These are phyloP conservation scores for Babesia gibsoni DNA, from an alignment of 169 alveolate genomes.

Conservation along the genomic window DNA sequence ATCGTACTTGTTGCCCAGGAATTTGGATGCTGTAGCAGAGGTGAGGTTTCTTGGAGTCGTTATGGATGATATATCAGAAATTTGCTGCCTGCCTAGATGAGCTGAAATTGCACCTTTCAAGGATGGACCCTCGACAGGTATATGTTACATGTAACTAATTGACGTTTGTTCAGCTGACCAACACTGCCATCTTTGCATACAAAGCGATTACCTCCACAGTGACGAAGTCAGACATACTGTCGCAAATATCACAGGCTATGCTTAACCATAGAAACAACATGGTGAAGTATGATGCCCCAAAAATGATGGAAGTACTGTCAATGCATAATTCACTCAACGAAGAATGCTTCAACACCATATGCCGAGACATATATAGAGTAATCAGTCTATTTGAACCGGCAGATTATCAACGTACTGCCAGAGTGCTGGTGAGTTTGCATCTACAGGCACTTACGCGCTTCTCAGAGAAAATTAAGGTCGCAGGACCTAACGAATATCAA, in stretches of 20 bases:
- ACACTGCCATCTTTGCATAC: conserved; percentile 52
- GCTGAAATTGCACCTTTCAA: conserved; percentile 36
- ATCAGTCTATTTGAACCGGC: conserved; percentile 75
- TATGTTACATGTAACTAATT: background rate
- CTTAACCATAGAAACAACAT: conserved; percentile 15
- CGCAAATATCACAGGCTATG: conserved; percentile 23
- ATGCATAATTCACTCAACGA: conserved; percentile 37
- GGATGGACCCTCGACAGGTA: conserved; percentile 44
- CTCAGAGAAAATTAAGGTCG: conserved; percentile 26
- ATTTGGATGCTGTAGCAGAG: background rate
- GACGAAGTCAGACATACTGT: conserved; percentile 26
- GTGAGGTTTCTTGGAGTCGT: background rate
- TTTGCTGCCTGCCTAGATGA: conserved; percentile 16
- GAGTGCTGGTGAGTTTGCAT: conserved; percentile 67
- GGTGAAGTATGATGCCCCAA: conserved; percentile 65
- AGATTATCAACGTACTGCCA: conserved; percentile 68
- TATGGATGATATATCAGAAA: background rate
- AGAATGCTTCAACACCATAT: conserved; percentile 64
- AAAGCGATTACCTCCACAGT: conserved; percentile 20
- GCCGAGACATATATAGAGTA: conserved; percentile 66
- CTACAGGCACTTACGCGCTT: background rate
- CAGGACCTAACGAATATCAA: conserved; percentile 33
- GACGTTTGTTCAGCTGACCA: conserved; percentile 34
- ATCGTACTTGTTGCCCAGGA: conserved; percentile 30
- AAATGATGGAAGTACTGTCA: conserved; percentile 59